Evolutionary conservation across 1,284 basidiomycete species (phyloP).

Genomic region (Tilletia walkeri): DNA sequence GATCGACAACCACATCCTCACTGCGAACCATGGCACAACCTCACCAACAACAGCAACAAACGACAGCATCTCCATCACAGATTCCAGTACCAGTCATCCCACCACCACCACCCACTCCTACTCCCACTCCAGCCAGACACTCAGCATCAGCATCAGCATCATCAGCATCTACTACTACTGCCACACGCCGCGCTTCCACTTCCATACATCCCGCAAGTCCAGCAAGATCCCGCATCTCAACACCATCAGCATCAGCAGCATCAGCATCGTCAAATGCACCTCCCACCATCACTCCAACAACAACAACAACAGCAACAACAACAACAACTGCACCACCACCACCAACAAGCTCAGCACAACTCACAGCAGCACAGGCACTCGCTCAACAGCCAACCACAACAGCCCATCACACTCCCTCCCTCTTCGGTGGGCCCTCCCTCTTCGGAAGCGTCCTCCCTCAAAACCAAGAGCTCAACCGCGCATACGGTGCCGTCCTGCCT

Average conservation of each 20-base stretch:
- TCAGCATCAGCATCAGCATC: too few species aligned
- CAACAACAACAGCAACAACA: neutral
- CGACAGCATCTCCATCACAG: neutral
- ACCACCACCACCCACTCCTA: too few species aligned
- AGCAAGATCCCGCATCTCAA: too few species aligned
- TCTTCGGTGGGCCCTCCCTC: neutral
- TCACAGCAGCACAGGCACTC: neutral
- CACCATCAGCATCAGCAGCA: neutral
- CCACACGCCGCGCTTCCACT: too few species aligned
- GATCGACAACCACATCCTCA: too few species aligned
- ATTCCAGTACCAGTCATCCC: neutral
- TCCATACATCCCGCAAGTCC: too few species aligned
- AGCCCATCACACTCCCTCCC: neutral
- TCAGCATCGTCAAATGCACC: neutral
- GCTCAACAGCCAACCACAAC: neutral
- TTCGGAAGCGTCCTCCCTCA: too few species aligned
- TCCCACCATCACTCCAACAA: neutral
- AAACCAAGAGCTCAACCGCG: too few species aligned
- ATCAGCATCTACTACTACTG: too few species aligned
- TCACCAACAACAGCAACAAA: neutral
- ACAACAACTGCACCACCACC: neutral
- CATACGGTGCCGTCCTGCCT: too few species aligned
- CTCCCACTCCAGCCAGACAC: too few species aligned
- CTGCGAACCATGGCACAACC: too few species aligned
- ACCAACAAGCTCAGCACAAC: neutral